Percentiles rank a stretch among this genome's conserved stretches.
Conservation (phyloP, 257 asterid genomes). For the Sherardia arvensis region DNA sequence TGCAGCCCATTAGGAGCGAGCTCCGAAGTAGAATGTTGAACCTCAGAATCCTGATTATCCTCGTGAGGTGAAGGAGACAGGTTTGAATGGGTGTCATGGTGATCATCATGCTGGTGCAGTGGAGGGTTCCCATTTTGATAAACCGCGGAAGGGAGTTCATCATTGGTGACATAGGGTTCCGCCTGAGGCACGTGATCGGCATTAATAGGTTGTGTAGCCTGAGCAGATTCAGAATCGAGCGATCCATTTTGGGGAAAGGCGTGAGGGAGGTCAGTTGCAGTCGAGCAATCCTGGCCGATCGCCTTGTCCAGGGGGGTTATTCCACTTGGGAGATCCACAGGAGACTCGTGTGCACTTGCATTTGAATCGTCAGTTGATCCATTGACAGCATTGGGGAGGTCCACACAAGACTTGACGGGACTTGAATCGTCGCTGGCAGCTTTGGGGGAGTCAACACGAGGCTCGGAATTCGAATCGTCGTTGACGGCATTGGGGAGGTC, state of each 20-base stretch:
- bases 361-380: background rate
- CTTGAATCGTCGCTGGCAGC: background rate
- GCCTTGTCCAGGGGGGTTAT: background rate
- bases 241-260: background rate
- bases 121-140: background rate
- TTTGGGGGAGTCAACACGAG: background rate
- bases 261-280: background rate
- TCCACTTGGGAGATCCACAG: background rate
- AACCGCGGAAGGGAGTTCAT: too few relatives aligned
- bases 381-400: background rate
- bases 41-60: background rate
- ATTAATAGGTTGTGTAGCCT: background rate
- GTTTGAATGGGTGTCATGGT: background rate
- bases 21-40: background rate
- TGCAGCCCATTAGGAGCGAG: background rate
- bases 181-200: background rate
- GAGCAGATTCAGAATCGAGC: background rate
- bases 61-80: too few relatives aligned
- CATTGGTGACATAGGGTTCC: too few relatives aligned
- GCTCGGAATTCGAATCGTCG: background rate
- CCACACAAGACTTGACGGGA: background rate
- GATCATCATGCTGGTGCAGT: background rate
- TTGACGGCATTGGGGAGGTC: background rate
- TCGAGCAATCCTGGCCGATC: background rate
- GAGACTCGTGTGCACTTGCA: background rate